Evolutionary conservation across 176 grass and related monocot species (phyloP).

Genomic region (Triticum urartu): DNA sequence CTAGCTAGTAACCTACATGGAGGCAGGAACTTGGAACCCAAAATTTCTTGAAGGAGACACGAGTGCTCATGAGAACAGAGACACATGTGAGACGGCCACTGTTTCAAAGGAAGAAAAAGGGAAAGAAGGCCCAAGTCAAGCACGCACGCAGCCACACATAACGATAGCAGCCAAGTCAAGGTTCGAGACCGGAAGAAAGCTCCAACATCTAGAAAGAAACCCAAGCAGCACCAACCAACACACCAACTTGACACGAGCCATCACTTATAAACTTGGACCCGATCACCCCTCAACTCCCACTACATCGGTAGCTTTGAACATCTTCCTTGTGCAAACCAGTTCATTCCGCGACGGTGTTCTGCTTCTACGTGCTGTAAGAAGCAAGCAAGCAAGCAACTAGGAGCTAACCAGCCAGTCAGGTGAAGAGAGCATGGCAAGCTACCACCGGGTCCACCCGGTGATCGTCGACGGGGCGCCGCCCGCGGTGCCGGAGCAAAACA

Average conservation of each 20-base stretch:
- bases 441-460: conserved; percentile 68
- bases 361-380: too few species aligned
- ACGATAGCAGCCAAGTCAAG: conserved; percentile 26
- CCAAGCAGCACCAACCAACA: not conserved
- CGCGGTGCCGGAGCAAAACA: conserved; percentile 7
- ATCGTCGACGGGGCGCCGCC: conserved; percentile 30
- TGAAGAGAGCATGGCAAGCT: conserved; percentile 25
- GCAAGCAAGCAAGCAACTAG: too few species aligned
- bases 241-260: not conserved
- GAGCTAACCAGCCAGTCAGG: too few species aligned
- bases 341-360: too few species aligned
- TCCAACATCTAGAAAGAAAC: conserved; percentile 45
- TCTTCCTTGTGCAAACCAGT: not conserved
- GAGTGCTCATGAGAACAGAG: conserved; percentile 22
- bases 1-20: not conserved
- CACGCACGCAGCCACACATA: not conserved
- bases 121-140: not conserved
- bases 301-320: not conserved
- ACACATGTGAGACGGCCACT: not conserved
- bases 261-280: conserved; percentile 30
- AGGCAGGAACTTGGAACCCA: not conserved
- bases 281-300: not conserved
- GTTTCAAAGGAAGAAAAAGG: not conserved
- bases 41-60: not conserved
- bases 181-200: not conserved